phyloP scores from a whole-genome alignment of 495 filamentous ascomycete species.

The Hypoxylon crocopeplum region DNA sequence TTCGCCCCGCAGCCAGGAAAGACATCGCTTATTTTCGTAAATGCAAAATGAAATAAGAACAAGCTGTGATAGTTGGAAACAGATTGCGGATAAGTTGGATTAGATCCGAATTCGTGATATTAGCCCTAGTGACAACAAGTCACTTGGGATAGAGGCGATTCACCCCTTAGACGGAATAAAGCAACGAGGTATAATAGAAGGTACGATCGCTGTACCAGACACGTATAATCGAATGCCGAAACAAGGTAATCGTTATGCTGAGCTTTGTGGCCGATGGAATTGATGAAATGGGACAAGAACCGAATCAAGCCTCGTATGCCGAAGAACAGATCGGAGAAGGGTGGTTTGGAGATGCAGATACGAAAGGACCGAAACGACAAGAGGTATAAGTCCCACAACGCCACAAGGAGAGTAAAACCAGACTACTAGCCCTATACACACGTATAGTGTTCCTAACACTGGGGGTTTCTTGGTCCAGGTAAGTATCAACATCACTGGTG shows the following conservation, averaged over 20 bases:
- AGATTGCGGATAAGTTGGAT: conserved; percentile 32
- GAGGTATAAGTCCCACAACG: conserved; percentile 47
- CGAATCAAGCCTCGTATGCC: conserved; percentile 47
- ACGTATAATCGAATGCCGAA: conserved; percentile 54
- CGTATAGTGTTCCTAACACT: conserved; percentile 30
- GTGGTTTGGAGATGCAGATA: conserved; percentile 37
- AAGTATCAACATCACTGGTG: conserved; percentile 16
- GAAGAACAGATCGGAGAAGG: conserved; percentile 38
- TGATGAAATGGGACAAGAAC: conserved; percentile 56
- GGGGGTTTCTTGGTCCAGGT: conserved; percentile 1
- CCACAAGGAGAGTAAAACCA: conserved; percentile 43
- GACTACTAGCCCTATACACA: conserved; percentile 45
- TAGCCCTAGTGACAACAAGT: conserved; percentile 26
- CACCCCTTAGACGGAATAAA: conserved; percentile 7
- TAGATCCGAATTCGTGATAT: conserved; percentile 35
- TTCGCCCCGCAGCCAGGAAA: conserved; percentile 46
- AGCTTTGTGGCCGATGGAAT: conserved; percentile 52
- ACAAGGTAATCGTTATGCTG: conserved; percentile 57
- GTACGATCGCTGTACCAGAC: conserved; percentile 59
- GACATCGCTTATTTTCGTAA: conserved; percentile 42
- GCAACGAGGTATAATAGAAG: conserved; percentile 34
- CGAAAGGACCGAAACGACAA: conserved; percentile 47
- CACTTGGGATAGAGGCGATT: conserved; percentile 10
- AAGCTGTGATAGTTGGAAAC: conserved; percentile 45
- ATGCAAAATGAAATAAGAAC: conserved; percentile 41